Evolutionary conservation across 257 asterid species (phyloP), one percentile per base, ranked within the genome.

Genomic region (Solanum sitiens): DNA sequence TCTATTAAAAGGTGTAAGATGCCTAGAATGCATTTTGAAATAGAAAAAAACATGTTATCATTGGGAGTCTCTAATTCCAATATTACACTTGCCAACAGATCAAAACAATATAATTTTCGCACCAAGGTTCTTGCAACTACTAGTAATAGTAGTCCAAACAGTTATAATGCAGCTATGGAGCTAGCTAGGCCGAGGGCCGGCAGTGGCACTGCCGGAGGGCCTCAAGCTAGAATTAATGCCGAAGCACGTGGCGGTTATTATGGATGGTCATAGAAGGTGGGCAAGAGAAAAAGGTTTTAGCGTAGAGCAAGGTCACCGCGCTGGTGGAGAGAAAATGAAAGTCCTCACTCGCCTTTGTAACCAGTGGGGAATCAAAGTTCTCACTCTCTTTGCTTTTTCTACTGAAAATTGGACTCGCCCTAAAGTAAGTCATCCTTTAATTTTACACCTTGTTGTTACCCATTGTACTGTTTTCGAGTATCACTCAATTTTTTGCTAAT

Each of bases 191-290:
- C 33, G 33, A 32, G 33, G 33, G 33, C 33, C 33, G 33, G 16
- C 18, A 53, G 63, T 18, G 63, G 18, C n/a, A 53, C 63, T 53
- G n/a, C 63, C 63, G 18, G 63, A 53, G 63, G n/a, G 63, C 63
- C 63, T 53, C 63, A 53, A 53, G 7, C 63, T 32, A 32, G 33
- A 32, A 32, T 32, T 32, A 32, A 32, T 32, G 33, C 33, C 33
- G 3, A 32, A 32, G 33, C 33, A 53, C 18, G 63, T 53, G 18
- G 63, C 63, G 7, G 32, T 90, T 4, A 90, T 90, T 13, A 61
- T 89, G 70, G 92, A 90, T 27, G 89, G 92, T 12, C 74, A 90
- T 47, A 68, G 89, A 63, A 86, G 89, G 23, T 90, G 91, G 91
- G 91, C 91, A 1, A 50, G 3, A 83, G 32, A 56, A 2, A 13